Evolutionary conservation across 2,329 filamentous ascomycete genomes (phyloP).

Genomic region (Beauveria varroae): DNA sequence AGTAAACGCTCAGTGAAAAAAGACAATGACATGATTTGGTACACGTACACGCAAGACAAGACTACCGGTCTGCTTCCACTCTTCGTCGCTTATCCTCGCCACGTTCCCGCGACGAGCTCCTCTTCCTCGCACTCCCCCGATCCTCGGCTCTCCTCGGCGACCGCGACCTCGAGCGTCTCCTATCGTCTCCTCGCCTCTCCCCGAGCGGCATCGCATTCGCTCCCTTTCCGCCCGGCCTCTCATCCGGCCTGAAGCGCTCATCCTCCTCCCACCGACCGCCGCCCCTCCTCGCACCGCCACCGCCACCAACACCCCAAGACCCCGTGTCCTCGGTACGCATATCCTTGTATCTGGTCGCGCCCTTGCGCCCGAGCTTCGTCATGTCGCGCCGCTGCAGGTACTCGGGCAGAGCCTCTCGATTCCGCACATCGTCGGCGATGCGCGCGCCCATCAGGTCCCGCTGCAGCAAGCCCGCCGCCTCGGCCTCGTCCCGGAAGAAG

Average conservation of each 20-base stretch:
- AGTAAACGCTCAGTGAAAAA: not conserved
- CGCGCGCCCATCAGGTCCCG: slow-evolving; percentile 79
- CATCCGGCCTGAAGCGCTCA: slow-evolving; percentile 36
- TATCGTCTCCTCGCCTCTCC: slow-evolving; percentile 35
- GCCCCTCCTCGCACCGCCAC: slow-evolving; percentile 17
- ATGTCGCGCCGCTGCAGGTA: slow-evolving; percentile 90
- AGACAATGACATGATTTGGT: not conserved
- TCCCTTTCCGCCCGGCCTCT: slow-evolving; percentile 43
- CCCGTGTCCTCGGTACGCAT: slow-evolving; percentile 87
- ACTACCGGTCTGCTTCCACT: slow-evolving; percentile 36
- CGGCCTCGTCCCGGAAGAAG: slow-evolving; percentile 80
- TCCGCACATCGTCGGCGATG: slow-evolving; percentile 75
- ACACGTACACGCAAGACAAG: not conserved
- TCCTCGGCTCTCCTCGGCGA: slow-evolving; percentile 46
- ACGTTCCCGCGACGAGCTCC: slow-evolving; percentile 49
- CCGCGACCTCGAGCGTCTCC: slow-evolving; percentile 33
- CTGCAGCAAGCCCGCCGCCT: slow-evolving; percentile 66
- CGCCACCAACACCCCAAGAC: slow-evolving; percentile 62
- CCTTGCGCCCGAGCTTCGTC: slow-evolving; percentile 89
- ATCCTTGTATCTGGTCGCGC: slow-evolving; percentile 83
- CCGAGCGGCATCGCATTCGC: slow-evolving; percentile 66
- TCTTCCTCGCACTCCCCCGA: slow-evolving; percentile 41
- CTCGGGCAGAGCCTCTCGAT: slow-evolving; percentile 77
- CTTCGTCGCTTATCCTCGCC: slow-evolving; percentile 53
- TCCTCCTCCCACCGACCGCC: slow-evolving; percentile 39